Evolutionary conservation across 2,329 filamentous ascomycete species (phyloP).

Genomic region (Penicillium sp.): DNA sequence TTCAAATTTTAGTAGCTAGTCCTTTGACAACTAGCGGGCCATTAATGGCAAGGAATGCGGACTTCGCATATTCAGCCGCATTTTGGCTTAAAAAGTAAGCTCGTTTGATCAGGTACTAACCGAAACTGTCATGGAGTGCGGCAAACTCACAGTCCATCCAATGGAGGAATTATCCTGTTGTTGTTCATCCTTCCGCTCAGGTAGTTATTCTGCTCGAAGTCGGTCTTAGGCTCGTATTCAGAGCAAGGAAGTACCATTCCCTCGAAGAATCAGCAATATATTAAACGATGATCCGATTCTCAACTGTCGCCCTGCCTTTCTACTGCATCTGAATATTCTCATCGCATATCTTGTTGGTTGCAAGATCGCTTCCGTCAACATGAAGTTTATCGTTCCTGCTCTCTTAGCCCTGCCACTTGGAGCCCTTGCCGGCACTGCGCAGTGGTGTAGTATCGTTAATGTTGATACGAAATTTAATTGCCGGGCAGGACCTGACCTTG

Average conservation of each 20-base stretch:
- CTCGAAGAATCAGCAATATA: neutral
- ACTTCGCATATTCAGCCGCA: neutral
- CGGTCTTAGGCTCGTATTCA: conserved; percentile 1
- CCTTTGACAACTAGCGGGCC: neutral
- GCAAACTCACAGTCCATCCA: neutral
- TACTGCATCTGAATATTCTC: neutral
- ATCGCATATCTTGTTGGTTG: neutral
- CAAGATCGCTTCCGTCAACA: neutral
- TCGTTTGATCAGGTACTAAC: neutral
- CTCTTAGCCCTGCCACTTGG: conserved; percentile 1
- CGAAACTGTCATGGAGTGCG: neutral
- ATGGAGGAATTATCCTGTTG: neutral
- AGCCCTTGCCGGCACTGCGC: neutral
- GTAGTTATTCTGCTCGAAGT: neutral
- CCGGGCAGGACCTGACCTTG: neutral
- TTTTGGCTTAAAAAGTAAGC: neutral
- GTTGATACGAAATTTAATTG: neutral
- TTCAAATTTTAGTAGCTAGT: neutral
- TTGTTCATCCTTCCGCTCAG: neutral
- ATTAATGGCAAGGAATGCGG: neutral
- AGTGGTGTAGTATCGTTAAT: neutral
- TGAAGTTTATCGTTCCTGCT: neutral
- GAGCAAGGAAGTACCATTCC: neutral
- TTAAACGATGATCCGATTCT: neutral
- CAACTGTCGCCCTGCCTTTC: neutral